Base-by-base conservation (phyloP, 1,284 basidiomycete species). In the Ceratobasidium sp. region DNA sequence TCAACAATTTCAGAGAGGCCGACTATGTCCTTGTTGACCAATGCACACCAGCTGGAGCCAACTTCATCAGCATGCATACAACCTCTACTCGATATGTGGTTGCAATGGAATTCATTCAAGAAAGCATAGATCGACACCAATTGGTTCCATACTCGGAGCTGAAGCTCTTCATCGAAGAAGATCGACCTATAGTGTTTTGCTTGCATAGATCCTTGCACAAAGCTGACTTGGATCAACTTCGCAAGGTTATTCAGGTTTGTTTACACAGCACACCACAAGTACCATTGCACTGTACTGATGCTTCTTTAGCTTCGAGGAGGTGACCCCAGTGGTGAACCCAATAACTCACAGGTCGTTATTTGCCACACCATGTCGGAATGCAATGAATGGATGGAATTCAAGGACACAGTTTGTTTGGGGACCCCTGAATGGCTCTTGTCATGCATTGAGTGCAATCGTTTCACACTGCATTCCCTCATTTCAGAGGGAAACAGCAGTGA, bases 171-270 rank as follows among this genome's bases (percentile, higher is more conserved):
- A 38, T 62, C 38, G 46, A 73, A 23, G 55, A 73, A 33, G 70
- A 73, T 33, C 18, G 14, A 33, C 70, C 70, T 23, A 38, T 73
- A 16, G 18, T 54, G 12, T 73, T 73, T 30, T 27, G 48, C 46
- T 35, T 73, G 12, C 70, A 73, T 20, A 55, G 62, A 50, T 73
- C 70, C n/a, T 50, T 73, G 70, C n/a, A 46, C 2, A 38, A 62
- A 7, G 41, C 35, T 6, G 70, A 59, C 16, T 12, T 8, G 2
- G 55, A 73, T 18, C n/a, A 5, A 30, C 54, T 73, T 38, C 55
- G 55, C 8, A 23, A 62, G 23, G 35, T 16, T n/a, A 73, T 73
- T 27, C 7, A 62, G 57, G 70, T 73, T 23, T 35, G 70, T 73
- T 48, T 33, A 48, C 44, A 20, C 4, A 3, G 10, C 14, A 27